Evolutionary conservation across 306 rosid genomes (phyloP).

Genomic region (Malus asiatica): DNA sequence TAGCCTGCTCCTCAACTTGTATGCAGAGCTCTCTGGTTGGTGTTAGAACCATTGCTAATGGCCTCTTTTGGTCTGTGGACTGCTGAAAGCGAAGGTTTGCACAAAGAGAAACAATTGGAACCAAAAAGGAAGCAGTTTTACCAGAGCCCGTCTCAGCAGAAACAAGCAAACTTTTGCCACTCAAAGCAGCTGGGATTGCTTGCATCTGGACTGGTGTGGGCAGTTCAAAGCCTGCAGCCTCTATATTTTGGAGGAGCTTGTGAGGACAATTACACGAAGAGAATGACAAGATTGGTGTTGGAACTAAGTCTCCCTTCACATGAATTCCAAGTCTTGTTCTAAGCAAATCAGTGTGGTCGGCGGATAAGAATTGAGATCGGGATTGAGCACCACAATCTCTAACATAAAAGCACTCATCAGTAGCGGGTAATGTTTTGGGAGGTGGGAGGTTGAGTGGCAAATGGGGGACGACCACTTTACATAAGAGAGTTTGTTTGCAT

Average conservation of each 20-base stretch:
- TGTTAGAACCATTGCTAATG: slow-evolving; percentile 63
- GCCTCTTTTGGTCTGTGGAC: slow-evolving; percentile 34
- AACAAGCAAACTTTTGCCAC: slow-evolving; percentile 62
- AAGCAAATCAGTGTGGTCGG: slow-evolving; percentile 42
- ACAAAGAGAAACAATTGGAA: slow-evolving; percentile 58
- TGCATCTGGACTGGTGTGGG: slow-evolving; percentile 94
- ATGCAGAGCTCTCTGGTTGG: slow-evolving; percentile 84
- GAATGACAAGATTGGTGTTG: slow-evolving; percentile 55
- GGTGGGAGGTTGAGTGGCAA: slow-evolving; percentile 17
- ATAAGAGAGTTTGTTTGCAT: slow-evolving; percentile 52
- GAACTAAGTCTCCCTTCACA: slow-evolving; percentile 45
- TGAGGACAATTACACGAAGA: slow-evolving; percentile 50
- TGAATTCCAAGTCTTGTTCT: slow-evolving; percentile 54
- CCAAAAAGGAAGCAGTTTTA: slow-evolving; percentile 67
- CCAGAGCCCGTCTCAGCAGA: slow-evolving; percentile 82
- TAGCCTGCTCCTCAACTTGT: slow-evolving; percentile 76
- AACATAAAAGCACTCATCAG: slow-evolving; percentile 77
- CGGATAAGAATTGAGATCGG: slow-evolving; percentile 23
- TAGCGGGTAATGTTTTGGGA: slow-evolving; percentile 35
- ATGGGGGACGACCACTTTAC: slow-evolving; percentile 26
- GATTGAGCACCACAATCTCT: slow-evolving; percentile 28
- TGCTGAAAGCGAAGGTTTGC: slow-evolving; percentile 26
- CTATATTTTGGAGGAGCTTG: slow-evolving; percentile 64
- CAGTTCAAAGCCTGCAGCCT: slow-evolving; percentile 67
- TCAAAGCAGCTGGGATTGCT: slow-evolving; percentile 72